Evolutionary conservation across 1,139 yeast genomes (phyloP).

Genomic region (Kodamaea derodonti): DNA sequence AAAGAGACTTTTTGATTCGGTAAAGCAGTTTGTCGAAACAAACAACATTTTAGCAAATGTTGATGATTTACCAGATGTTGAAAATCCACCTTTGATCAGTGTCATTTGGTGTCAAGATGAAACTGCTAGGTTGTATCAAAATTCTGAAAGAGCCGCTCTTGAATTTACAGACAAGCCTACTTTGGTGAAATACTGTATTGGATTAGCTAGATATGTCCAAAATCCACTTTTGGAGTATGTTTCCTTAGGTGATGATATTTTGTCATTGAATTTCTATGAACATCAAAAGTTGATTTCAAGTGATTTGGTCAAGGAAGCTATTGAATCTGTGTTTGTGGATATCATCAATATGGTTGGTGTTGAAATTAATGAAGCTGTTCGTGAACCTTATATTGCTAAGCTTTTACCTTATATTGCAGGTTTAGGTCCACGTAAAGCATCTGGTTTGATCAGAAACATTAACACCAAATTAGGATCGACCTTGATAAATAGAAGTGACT

Average conservation of each 20-base stretch:
- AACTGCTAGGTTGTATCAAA: conserved; percentile 84
- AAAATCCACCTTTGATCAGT: conserved; percentile 44
- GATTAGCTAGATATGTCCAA: conserved; percentile 86
- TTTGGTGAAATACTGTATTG: conserved; percentile 81
- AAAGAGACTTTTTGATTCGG: conserved; percentile 54
- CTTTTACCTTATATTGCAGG: conserved; percentile 81
- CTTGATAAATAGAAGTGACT: conserved; percentile 66
- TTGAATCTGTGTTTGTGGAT: conserved; percentile 85
- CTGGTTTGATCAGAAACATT: conserved; percentile 79
- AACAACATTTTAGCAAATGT: conserved; percentile 55
- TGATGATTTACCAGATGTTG: conserved; percentile 40
- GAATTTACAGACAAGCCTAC: conserved; percentile 90
- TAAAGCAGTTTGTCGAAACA: conserved; percentile 55
- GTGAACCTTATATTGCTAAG: conserved; percentile 68
- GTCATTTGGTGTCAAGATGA: conserved; percentile 90
- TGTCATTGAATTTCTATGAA: conserved; percentile 68
- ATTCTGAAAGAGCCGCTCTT: conserved; percentile 66
- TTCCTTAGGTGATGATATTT: conserved; percentile 68
- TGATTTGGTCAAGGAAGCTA: conserved; percentile 61
- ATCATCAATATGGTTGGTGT: conserved; percentile 88
- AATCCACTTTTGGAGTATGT: conserved; percentile 88
- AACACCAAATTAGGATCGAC: conserved; percentile 66
- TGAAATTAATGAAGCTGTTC: conserved; percentile 85
- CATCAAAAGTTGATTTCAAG: conserved; percentile 69
- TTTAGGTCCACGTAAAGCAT: conserved; percentile 91